These are phyloP conservation scores for Trichoderma guizhouense DNA, from an alignment of 2,329 filamentous ascomycete genomes.

Conservation along the genomic window DNA sequence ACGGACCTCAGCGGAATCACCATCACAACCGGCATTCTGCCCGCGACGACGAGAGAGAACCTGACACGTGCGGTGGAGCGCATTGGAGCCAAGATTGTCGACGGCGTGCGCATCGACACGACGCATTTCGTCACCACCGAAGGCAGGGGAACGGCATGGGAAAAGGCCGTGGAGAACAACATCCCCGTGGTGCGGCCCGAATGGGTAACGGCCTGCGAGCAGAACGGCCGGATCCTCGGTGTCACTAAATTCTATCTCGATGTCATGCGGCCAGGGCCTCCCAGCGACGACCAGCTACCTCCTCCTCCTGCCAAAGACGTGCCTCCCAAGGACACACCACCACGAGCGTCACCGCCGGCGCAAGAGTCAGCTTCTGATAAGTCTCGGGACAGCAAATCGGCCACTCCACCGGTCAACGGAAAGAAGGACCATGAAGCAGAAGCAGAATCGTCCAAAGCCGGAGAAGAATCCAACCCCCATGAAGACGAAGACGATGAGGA, in stretches of 20 bases:
- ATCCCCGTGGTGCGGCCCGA: slow-evolving; percentile 95
- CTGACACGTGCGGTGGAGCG: slow-evolving; percentile 74
- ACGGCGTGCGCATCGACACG: slow-evolving; percentile 90
- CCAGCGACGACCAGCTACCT: slow-evolving; percentile 34
- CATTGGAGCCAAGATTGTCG: slow-evolving; percentile 89
- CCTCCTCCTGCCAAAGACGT: slow-evolving; percentile 35
- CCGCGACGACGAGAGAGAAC: slow-evolving; percentile 66
- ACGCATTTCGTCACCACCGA: slow-evolving; percentile 98
- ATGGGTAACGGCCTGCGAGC: slow-evolving; percentile 96
- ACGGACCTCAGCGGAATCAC: slow-evolving; percentile 94
- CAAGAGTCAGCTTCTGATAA: slow-evolving; percentile 23
- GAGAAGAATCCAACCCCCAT: slow-evolving; percentile 26
- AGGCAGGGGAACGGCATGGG: slow-evolving; percentile 84
- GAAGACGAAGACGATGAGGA: slow-evolving; percentile 24
- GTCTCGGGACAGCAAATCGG: slow-evolving; percentile 28
- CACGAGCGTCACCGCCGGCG: slow-evolving; percentile 21
- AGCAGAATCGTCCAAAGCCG: slow-evolving; percentile 24
- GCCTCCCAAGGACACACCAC: slow-evolving; percentile 26
- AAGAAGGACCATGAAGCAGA: slow-evolving; percentile 3
- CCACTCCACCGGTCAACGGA: not conserved
- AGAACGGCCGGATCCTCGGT: slow-evolving; percentile 85
- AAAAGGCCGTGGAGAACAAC: slow-evolving; percentile 96
- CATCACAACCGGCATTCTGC: slow-evolving; percentile 84
- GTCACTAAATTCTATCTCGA: slow-evolving; percentile 96
- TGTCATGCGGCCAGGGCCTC: slow-evolving; percentile 55